These are phyloP conservation scores for Solanum chmielewskii DNA, from an alignment of 257 asterid species.

Conservation along the genomic window DNA sequence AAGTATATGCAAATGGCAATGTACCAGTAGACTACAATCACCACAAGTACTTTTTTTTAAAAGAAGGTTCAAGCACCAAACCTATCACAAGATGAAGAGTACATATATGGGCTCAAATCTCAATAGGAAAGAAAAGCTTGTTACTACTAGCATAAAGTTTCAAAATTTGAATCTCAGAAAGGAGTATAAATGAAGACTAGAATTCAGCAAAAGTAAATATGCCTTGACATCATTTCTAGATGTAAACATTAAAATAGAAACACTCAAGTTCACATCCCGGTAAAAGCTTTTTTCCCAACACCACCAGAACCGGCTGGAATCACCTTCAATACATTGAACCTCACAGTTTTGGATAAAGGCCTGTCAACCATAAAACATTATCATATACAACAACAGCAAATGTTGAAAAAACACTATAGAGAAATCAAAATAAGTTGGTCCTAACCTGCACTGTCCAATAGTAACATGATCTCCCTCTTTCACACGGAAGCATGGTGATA, in stretches of 20 bases:
- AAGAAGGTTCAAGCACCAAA: not conserved
- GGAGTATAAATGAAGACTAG: not conserved
- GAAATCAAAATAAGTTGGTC: not conserved
- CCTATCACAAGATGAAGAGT: not conserved
- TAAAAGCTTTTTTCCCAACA: conserved; percentile 12
- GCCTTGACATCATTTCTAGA: not conserved
- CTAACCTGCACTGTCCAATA: conserved; percentile 37
- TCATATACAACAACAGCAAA: not conserved
- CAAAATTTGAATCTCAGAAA: not conserved
- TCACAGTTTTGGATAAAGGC: conserved; percentile 35
- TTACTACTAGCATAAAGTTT: not conserved
- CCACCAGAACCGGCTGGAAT: conserved; percentile 35
- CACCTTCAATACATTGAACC: conserved; percentile 35
- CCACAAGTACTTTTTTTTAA: not conserved
- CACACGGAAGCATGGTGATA: conserved; percentile 32
- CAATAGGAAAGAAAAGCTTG: not conserved
- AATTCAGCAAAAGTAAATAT: not conserved
- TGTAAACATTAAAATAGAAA: not conserved
- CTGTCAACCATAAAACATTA: not conserved
- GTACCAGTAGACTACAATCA: not conserved
- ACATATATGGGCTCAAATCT: not conserved
- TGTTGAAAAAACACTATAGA: not conserved
- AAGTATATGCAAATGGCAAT: not conserved
- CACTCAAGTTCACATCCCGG: not conserved
- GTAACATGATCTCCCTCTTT: conserved; percentile 36